Percentiles rank a stretch among this genome's conserved stretches.
Evolutionary conservation across 768 basidiomycete genomes (phyloP).

Genomic region (Flagelloscypha sp.): DNA sequence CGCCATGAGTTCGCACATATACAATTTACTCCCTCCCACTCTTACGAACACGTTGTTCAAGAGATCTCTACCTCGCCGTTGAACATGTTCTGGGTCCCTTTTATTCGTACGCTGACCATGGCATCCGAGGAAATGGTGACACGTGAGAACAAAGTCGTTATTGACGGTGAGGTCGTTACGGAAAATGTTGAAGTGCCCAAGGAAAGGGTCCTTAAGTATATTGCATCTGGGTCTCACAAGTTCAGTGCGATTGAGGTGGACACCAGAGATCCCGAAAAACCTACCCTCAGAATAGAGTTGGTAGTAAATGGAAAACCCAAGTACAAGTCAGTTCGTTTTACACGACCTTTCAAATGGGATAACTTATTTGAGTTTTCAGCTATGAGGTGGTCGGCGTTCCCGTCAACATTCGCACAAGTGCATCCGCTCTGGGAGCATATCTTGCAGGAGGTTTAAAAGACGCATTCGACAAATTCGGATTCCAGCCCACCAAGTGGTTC

Average conservation of each 20-base stretch:
- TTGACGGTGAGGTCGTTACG: slow-evolving; percentile 17
- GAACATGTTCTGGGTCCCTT: slow-evolving; percentile 62
- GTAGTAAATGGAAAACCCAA: slow-evolving; percentile 49
- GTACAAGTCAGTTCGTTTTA: slow-evolving; percentile 36
- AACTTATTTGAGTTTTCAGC: slow-evolving; percentile 19
- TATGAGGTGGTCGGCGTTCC: slow-evolving; percentile 42
- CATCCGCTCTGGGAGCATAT: slow-evolving; percentile 38
- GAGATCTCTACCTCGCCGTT: slow-evolving; percentile 68
- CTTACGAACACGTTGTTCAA: slow-evolving; percentile 31
- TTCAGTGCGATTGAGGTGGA: slow-evolving; percentile 61
- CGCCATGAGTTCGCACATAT: slow-evolving; percentile 75
- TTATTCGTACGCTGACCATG: slow-evolving; percentile 42
- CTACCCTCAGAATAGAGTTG: slow-evolving; percentile 47
- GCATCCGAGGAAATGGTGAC: slow-evolving; percentile 36
- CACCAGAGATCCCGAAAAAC: slow-evolving; percentile 42
- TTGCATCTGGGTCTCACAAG: slow-evolving; percentile 60
- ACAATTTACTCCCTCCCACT: slow-evolving; percentile 39
- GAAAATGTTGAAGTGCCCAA: slow-evolving; percentile 26
- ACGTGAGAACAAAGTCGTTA: too few species aligned
- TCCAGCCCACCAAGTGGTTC: slow-evolving; percentile 52
- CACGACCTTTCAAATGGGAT: neutral
- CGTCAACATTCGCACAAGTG: slow-evolving; percentile 30
- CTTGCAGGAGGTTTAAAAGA: slow-evolving; percentile 42
- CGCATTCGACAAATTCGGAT: slow-evolving; percentile 47
- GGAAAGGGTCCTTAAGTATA: slow-evolving; percentile 49